Conservation (phyloP, 208 protist species). For the Entamoeba histolytica region DNA sequence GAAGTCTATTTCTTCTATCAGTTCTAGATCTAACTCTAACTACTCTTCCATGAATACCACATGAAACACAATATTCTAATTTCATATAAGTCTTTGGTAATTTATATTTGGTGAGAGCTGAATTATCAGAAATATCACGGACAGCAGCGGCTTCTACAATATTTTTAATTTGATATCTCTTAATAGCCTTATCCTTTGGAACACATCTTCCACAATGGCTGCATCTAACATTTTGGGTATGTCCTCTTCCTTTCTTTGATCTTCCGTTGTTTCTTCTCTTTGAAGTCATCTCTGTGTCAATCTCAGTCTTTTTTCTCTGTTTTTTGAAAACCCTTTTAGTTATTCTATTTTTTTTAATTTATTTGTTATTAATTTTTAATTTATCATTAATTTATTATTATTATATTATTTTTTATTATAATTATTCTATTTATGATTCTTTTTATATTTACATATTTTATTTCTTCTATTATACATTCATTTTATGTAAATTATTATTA, state of each 20-base stretch:
- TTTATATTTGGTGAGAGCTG: constrained; percentile 34
- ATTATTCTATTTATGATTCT: no score
- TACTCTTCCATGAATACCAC: constrained; percentile 87
- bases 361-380: no score
- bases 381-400: no score
- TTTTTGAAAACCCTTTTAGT: no score
- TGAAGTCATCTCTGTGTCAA: constrained; percentile 35
- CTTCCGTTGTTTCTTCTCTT: constrained; percentile 57
- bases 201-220: constrained; percentile 51
- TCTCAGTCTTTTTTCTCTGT: no score
- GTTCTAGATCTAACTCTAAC: constrained; percentile 57
- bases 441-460: no score
- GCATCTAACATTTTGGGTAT: constrained; percentile 46
- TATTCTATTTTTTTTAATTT: no score
- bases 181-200: constrained; percentile 60
- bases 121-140: constrained; percentile 47
- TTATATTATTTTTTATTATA: no score
- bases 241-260: constrained; percentile 44
- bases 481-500: no score
- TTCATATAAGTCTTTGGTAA: constrained; percentile 96
- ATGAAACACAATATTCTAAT: constrained; percentile 93
- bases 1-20: constrained; percentile 39
- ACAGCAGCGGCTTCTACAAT: constrained; percentile 75
- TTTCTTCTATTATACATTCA: no score
- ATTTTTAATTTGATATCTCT: constrained; percentile 81